phyloP scores from a whole-genome alignment of 176 grass and related monocot genomes.

The Oryza officinalis region DNA sequence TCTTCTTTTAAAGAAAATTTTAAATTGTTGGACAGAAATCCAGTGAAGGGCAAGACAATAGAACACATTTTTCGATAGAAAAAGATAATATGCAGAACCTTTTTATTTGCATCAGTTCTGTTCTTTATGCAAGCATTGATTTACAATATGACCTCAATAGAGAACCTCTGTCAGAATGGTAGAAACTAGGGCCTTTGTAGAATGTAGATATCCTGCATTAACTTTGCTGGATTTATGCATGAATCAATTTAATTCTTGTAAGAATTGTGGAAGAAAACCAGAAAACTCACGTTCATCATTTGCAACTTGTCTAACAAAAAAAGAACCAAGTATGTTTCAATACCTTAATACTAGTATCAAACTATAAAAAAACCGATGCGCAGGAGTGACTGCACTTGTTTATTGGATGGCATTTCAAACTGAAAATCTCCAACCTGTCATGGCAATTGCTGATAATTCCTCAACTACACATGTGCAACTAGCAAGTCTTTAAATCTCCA shows the following conservation, averaged over 20 bases:
- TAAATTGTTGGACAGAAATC: background rate
- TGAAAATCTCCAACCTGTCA: background rate
- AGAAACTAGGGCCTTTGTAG: background rate
- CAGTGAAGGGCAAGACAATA: background rate
- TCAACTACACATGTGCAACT: background rate
- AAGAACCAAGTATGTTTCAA: too few species aligned
- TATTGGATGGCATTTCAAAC: background rate
- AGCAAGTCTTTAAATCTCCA: background rate
- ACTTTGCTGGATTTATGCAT: too few species aligned
- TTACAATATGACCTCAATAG: background rate
- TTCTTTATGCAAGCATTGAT: background rate
- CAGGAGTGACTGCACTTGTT: background rate
- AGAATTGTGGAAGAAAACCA: too few species aligned
- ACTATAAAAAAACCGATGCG: too few species aligned
- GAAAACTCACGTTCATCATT: too few species aligned
- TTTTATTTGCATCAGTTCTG: background rate
- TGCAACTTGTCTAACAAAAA: too few species aligned
- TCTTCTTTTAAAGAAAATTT: background rate
- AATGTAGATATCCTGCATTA: background rate
- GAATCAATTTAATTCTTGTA: too few species aligned
- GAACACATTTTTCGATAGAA: background rate
- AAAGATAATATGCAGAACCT: background rate
- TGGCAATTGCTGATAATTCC: conserved; percentile 15
- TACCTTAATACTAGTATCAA: too few species aligned
- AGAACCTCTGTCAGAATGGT: background rate